Conservation (phyloP, 768 basidiomycete species). For the Rhizopogon salebrosus region DNA sequence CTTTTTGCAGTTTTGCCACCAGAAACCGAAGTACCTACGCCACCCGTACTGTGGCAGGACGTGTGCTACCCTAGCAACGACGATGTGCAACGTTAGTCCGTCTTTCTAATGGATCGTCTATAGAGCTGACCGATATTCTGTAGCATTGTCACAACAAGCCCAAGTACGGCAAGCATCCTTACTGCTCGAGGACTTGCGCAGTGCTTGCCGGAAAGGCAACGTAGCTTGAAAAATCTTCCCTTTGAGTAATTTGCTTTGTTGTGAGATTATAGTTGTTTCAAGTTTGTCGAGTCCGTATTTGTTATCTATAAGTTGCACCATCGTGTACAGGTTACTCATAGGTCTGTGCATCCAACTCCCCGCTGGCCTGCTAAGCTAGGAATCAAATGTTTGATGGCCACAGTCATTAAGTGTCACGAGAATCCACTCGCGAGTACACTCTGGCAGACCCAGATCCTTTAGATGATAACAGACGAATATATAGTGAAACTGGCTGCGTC, state of each 20-base stretch:
- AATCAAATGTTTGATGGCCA: no score
- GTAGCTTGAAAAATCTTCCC: background rate
- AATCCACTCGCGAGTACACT: no score
- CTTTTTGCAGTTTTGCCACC: conserved; percentile 43
- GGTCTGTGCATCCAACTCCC: background rate
- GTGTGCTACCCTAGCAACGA: conserved; percentile 46
- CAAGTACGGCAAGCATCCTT: conserved; percentile 29
- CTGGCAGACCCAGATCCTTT: background rate
- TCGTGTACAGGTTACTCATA: no score
- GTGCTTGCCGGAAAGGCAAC: conserved; percentile 7
- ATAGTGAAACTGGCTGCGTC: no score
- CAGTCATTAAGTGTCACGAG: no score
- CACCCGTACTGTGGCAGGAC: conserved; percentile 64
- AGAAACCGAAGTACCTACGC: conserved; percentile 53
- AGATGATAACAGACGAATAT: no score
- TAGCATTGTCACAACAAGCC: conserved; percentile 27
- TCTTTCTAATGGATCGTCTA: background rate
- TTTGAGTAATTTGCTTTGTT: background rate
- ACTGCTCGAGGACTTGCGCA: conserved; percentile 29
- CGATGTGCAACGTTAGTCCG: conserved; percentile 22
- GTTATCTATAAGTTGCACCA: background rate
- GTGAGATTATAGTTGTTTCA: conserved; percentile 1
- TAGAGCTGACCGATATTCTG: conserved; percentile 6
- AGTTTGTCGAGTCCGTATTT: background rate
- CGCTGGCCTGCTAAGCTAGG: background rate